Percentiles rank a stretch among this genome's conserved stretches.
Conservation (phyloP, 148 eudicot species). For the Diospyros kaki region DNA sequence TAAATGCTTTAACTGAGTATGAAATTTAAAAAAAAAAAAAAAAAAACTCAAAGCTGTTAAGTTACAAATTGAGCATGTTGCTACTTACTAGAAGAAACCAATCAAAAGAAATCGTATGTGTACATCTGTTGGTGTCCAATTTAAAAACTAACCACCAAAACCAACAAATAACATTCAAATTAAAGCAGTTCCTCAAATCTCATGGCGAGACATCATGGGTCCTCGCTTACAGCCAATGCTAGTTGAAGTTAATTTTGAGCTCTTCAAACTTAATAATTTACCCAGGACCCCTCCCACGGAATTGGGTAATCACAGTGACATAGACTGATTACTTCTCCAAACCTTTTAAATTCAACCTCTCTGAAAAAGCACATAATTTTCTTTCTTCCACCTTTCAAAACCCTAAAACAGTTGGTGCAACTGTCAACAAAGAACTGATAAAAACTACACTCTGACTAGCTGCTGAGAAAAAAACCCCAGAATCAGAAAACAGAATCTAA, state of each 20-base stretch:
- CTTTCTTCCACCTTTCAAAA: background rate
- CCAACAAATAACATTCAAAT: slow-evolving; percentile 3
- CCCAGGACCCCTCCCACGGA: too few relatives aligned
- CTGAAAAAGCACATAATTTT: background rate
- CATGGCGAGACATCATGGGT: background rate
- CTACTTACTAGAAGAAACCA: background rate
- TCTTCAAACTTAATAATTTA: too few relatives aligned
- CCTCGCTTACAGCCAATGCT: too few relatives aligned
- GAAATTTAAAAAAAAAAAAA: background rate
- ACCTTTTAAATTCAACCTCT: background rate
- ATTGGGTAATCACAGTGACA: background rate
- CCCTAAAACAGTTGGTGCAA: background rate
- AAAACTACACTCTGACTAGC: background rate
- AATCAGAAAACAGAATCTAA: background rate
- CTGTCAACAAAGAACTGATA: background rate
- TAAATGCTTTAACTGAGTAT: background rate
- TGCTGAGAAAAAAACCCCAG: background rate
- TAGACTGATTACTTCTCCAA: background rate
- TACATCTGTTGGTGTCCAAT: background rate
- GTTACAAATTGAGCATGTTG: background rate
- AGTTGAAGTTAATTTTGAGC: too few relatives aligned
- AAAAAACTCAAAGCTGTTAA: too few relatives aligned
- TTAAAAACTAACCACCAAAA: background rate
- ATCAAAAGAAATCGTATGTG: too few relatives aligned
- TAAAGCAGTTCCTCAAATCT: background rate